Percentiles rank a stretch among this genome's conserved stretches.
Evolutionary conservation across 2,329 filamentous ascomycete species (phyloP).

Genomic region (Cordyceps farinosa): DNA sequence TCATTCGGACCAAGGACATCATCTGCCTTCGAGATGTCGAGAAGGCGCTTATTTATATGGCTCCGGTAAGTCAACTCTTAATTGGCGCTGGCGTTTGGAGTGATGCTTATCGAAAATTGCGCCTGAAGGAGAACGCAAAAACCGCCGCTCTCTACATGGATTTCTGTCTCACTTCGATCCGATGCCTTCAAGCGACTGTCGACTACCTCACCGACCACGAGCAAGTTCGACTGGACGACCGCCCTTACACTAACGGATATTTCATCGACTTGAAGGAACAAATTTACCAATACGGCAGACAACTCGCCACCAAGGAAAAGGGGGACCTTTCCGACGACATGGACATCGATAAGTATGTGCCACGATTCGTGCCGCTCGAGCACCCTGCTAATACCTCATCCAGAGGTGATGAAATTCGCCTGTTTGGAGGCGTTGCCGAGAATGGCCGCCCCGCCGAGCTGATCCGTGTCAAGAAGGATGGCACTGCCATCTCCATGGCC

Average conservation of each 20-base stretch:
- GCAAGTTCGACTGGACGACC: conserved; percentile 77
- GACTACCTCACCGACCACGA: conserved; percentile 82
- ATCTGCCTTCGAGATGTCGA: conserved; percentile 89
- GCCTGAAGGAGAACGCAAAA: conserved; percentile 74
- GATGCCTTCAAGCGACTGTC: conserved; percentile 85
- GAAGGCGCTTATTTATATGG: conserved; percentile 86
- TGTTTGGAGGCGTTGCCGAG: conserved; percentile 76
- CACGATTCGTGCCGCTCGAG: conserved; percentile 30
- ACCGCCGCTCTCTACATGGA: conserved; percentile 69
- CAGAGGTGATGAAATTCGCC: conserved; percentile 65
- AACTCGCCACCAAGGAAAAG: conserved; percentile 72
- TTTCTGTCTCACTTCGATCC: conserved; percentile 88
- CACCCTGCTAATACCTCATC: conserved; percentile 28
- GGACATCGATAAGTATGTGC: conserved; percentile 56
- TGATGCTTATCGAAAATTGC: conserved; percentile 67
- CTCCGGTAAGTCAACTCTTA: conserved; percentile 78
- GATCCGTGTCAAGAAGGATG: conserved; percentile 75
- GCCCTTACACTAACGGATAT: conserved; percentile 92
- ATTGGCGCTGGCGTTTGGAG: conserved; percentile 55
- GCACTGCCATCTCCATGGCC: conserved; percentile 73
- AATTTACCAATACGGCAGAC: conserved; percentile 82
- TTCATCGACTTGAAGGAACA: conserved; percentile 95
- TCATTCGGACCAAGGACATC: conserved; percentile 80
- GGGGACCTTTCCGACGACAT: conserved; percentile 55
- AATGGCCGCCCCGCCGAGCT: conserved; percentile 82